phyloP scores from a whole-genome alignment of 768 basidiomycete species.

The Termitomyces sp. region DNA sequence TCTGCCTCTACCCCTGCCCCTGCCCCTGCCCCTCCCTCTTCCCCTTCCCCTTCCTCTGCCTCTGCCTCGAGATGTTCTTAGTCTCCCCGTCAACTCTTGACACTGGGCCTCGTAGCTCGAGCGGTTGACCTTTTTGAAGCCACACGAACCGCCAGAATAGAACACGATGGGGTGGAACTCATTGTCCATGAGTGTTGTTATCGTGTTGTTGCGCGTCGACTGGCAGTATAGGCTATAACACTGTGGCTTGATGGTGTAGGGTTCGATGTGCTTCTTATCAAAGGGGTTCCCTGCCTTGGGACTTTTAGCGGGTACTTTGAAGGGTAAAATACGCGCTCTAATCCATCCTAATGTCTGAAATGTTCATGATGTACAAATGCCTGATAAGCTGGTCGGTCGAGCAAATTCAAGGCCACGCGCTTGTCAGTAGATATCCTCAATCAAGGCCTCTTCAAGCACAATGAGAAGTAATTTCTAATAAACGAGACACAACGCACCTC shows the following conservation, averaged over 20 bases:
- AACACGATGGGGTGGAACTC: slow-evolving; percentile 46
- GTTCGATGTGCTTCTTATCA: not conserved
- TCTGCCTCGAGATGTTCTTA: too few species aligned
- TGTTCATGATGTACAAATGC: slow-evolving; percentile 41
- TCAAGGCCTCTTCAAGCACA: slow-evolving; percentile 69
- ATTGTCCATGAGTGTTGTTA: slow-evolving; percentile 62
- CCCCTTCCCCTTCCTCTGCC: too few species aligned
- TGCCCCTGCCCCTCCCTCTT: too few species aligned
- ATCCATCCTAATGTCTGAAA: slow-evolving; percentile 9
- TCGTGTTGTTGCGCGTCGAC: slow-evolving; percentile 82
- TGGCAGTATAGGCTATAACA: slow-evolving; percentile 62
- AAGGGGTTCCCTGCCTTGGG: too few species aligned
- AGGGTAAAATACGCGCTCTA: not conserved
- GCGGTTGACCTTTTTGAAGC: slow-evolving; percentile 83
- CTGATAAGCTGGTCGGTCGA: slow-evolving; percentile 71
- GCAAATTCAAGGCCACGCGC: slow-evolving; percentile 71
- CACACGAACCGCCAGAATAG: slow-evolving; percentile 68
- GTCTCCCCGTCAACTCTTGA: too few species aligned
- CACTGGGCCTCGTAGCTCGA: slow-evolving; percentile 88
- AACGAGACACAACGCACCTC: slow-evolving; percentile 48
- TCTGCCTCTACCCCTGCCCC: too few species aligned
- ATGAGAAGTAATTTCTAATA: not conserved
- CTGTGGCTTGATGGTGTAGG: fast-evolving
- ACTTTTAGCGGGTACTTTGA: too few species aligned
- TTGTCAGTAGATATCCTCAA: slow-evolving; percentile 94